phyloP scores from a whole-genome alignment of 2,329 filamentous ascomycete genomes.

The Cucurbitaria berberidis region DNA sequence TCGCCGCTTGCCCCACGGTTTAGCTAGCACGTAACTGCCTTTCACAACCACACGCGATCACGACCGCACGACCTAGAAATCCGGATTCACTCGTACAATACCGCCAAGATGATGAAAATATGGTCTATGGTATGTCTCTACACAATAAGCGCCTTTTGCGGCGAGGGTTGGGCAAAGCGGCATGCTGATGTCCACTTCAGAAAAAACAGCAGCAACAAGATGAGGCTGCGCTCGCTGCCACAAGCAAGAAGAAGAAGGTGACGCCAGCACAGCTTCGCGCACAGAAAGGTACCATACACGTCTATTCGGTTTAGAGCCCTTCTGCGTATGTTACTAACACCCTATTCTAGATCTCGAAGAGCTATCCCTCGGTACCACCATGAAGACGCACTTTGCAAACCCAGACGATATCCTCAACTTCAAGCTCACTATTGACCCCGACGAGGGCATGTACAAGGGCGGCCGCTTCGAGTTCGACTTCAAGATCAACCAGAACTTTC shows the following conservation, averaged over 20 bases:
- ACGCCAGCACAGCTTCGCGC: conserved; percentile 94
- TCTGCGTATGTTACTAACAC: conserved; percentile 14
- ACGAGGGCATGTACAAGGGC: conserved; percentile 87
- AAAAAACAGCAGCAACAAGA: conserved; percentile 93
- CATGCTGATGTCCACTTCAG: conserved; percentile 55
- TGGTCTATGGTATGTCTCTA: conserved; percentile 85
- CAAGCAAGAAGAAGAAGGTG: conserved; percentile 96
- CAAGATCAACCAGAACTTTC: conserved; percentile 91
- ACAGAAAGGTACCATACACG: conserved; percentile 76
- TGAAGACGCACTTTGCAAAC: conserved; percentile 82
- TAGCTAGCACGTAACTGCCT: conserved; percentile 10
- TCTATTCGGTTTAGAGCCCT: neutral
- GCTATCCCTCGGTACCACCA: conserved; percentile 77
- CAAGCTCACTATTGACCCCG: conserved; percentile 78
- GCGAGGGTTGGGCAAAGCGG: neutral
- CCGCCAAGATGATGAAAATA: conserved; percentile 90
- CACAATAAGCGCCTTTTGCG: neutral
- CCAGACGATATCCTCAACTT: conserved; percentile 88
- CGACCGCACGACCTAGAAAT: conserved; percentile 3
- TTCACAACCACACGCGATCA: conserved; percentile 24
- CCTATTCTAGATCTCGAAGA: conserved; percentile 74
- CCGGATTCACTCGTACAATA: conserved; percentile 22
- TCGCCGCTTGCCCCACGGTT: conserved; percentile 23
- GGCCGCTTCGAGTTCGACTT: conserved; percentile 91
- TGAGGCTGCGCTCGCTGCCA: conserved; percentile 79